Conservation (phyloP, 2,329 filamentous ascomycete genomes). For the Nothomitra cinnamomea region DNA sequence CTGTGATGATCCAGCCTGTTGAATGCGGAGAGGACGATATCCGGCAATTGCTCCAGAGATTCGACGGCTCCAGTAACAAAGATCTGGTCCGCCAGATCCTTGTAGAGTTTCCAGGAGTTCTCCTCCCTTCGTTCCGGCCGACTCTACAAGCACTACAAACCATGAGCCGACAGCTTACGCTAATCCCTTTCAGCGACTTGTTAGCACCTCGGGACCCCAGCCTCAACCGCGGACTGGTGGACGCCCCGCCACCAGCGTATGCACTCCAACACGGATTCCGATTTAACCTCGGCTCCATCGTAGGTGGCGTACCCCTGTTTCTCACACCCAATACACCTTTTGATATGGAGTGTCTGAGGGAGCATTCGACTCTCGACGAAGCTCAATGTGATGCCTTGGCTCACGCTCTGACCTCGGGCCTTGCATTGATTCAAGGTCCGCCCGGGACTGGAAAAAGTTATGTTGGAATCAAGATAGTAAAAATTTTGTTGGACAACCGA, state of each 20-base stretch:
- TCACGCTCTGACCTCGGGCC: constrained; percentile 31
- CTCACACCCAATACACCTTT: constrained; percentile 17
- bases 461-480: constrained; percentile 41
- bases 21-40: constrained; percentile 11
- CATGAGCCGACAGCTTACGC: constrained; percentile 25
- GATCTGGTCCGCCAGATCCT: constrained; percentile 18
- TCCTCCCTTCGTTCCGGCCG: constrained; percentile 40
- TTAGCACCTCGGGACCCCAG: constrained; percentile 20
- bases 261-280: constrained; percentile 8
- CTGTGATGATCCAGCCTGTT: constrained; percentile 19
- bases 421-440: constrained; percentile 51
- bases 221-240: not conserved
- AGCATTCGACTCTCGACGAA: constrained; percentile 32
- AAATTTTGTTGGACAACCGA: constrained; percentile 27
- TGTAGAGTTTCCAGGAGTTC: constrained; percentile 44
- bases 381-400: constrained; percentile 34
- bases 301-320: constrained; percentile 9
- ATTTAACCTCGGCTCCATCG: constrained; percentile 12
- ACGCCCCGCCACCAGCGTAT: constrained; percentile 14
- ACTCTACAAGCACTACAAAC: constrained; percentile 38
- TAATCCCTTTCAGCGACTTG: constrained; percentile 33
- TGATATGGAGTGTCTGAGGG: constrained; percentile 17
- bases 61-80: no score
- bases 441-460: constrained; percentile 55
- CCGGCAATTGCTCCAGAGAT: not conserved